phyloP scores from a whole-genome alignment of 768 basidiomycete species.

The Auricularia sp. region DNA sequence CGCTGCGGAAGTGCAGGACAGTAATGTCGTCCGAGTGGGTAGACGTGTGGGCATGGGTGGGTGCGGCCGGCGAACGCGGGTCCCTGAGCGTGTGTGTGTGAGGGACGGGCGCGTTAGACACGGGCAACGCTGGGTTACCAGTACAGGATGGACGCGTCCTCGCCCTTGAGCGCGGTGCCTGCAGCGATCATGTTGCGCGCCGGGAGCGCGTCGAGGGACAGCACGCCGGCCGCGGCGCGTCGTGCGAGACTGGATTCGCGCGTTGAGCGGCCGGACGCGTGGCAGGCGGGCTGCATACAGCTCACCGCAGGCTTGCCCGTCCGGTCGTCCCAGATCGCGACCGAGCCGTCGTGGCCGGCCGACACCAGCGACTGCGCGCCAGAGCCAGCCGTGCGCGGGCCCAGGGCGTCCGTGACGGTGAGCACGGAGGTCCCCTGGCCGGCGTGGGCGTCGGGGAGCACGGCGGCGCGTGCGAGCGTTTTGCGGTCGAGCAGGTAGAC shows the following conservation, averaged over 20 bases:
- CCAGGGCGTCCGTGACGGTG: not conserved
- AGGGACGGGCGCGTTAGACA: not conserved
- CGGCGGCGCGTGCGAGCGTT: not conserved
- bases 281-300: constrained; percentile 36
- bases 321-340: constrained; percentile 70
- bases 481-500: not conserved
- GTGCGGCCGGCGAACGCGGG: constrained; percentile 62
- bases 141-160: constrained; percentile 76
- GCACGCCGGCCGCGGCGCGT: constrained; percentile 34
- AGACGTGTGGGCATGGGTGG: constrained; percentile 66
- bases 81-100: constrained; percentile 47
- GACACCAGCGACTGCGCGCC: constrained; percentile 34
- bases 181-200: constrained; percentile 70
- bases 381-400: not conserved
- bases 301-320: constrained; percentile 38
- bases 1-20: constrained; percentile 44
- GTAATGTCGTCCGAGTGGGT: constrained; percentile 95
- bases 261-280: constrained; percentile 4
- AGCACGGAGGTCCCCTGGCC: not conserved
- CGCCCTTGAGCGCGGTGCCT: constrained; percentile 70
- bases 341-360: constrained; percentile 59
- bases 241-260: constrained; percentile 38
- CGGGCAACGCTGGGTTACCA: constrained; percentile 41
- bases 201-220: constrained; percentile 60
- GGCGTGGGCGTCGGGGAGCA: not conserved